Evolutionary conservation across 352 stramenopile genomes (phyloP).

Genomic region (Globisporangium lucens): DNA sequence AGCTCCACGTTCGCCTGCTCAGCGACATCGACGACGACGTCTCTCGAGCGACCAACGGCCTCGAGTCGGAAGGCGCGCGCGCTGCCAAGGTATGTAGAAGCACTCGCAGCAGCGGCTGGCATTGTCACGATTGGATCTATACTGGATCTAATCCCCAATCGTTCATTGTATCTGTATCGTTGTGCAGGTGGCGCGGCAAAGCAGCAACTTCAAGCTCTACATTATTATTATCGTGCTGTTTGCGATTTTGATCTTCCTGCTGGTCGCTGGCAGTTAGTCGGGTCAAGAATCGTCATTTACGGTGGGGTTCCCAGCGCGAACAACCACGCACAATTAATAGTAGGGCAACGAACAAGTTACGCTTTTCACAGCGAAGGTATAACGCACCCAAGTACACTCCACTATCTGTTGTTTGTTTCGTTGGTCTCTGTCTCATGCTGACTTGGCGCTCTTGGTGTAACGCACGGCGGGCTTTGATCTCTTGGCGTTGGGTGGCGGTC

Average conservation of each 20-base stretch:
- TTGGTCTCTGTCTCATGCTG: slow-evolving; percentile 10
- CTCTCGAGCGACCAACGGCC: slow-evolving; percentile 74
- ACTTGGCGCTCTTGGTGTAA: slow-evolving; percentile 22
- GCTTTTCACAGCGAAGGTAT: neutral
- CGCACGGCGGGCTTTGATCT: slow-evolving; percentile 9
- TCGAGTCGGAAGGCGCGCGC: slow-evolving; percentile 77
- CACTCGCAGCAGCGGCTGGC: neutral
- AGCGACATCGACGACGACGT: slow-evolving; percentile 89
- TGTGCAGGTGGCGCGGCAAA: slow-evolving; percentile 89
- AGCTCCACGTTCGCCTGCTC: slow-evolving; percentile 86
- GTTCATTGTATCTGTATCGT: neutral
- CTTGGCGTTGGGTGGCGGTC: neutral
- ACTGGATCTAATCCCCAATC: neutral
- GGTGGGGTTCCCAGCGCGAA: neutral
- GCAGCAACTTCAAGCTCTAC: slow-evolving; percentile 94
- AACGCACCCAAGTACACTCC: slow-evolving; percentile 11
- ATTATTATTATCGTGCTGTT: slow-evolving; percentile 86
- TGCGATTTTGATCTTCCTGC: slow-evolving; percentile 85
- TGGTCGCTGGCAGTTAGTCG: slow-evolving; percentile 62
- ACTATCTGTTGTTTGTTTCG: neutral
- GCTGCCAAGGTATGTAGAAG: slow-evolving; percentile 48
- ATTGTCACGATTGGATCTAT: neutral
- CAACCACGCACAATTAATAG: neutral
- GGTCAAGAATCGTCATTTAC: neutral
- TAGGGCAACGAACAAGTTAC: neutral